Evolutionary conservation across 2,329 filamentous ascomycete genomes (phyloP), one percentile per base, ranked within the genome.

Genomic region (Ascochyta clinopodiicola): DNA sequence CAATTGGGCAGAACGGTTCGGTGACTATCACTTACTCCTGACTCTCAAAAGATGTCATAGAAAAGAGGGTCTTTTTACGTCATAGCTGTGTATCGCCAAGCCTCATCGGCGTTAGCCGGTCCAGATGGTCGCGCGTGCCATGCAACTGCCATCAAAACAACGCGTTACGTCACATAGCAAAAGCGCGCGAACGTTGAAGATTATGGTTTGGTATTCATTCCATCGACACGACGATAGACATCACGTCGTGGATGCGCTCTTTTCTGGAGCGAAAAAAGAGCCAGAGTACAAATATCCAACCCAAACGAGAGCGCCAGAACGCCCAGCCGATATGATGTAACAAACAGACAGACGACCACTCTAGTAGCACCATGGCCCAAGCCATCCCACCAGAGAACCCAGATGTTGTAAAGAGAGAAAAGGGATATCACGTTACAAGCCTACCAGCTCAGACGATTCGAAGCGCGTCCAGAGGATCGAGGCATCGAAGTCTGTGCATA

Each of bases 381-480:
- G 49, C 47, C 53, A 37, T 50, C 47, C 56, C 42, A 40, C 34
- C 47, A 22, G 44, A 55, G 54, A 57, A 40, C 44, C 49, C 60
- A 59, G 17, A n/a, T 52, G 25, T 47, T 36, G 49, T 57, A 50
- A 53, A 66, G 62, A 67, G 61, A 67, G 52, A 64, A 68, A 63
- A 57, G 69, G 69, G 66, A 72, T 72, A 72, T 72, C 69, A 69
- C 62, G 49, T 64, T 68, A 64, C 62, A 58, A 51, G 60, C 58
- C 59, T 45, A 55, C 38, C 27, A 44, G 49, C 53, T 44, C 22
- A 44, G 46, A 39, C 48, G 34, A 38, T 35, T 39, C 22, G 35
- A 47, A 39, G 32, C 13, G 19, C 32, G 37, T 51, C 21, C 27
- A 52, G 43, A 52, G 36, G 44, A 44, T n/a, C 47, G 47, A 36